Percentiles rank a stretch among this genome's conserved stretches.
Conservation (phyloP, 2,329 filamentous ascomycete species). For the Fusarium pininemorale region DNA sequence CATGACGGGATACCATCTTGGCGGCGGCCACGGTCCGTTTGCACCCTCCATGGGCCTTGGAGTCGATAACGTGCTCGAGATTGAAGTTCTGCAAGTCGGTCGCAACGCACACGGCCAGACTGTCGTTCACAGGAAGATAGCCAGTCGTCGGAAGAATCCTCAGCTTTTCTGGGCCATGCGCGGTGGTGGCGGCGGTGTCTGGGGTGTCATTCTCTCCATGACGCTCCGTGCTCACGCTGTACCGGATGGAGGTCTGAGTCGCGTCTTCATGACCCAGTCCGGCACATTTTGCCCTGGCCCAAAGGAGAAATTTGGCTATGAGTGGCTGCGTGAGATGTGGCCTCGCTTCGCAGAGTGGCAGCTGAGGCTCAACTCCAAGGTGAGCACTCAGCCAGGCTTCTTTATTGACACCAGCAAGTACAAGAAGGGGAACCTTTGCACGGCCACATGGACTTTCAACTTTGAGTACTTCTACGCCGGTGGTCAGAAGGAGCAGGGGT, state of each 20-base stretch:
- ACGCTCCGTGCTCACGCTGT: not conserved
- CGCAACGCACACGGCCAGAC: not conserved
- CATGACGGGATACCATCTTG: not conserved
- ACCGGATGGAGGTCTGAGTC: not conserved
- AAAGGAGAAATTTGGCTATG: not conserved
- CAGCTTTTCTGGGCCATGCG: constrained; percentile 10
- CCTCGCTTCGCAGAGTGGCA: not conserved
- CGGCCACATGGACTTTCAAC: not conserved
- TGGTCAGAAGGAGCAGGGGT: not conserved
- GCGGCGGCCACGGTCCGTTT: not conserved
- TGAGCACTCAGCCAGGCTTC: constrained; percentile 3
- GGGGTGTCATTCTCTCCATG: not conserved
- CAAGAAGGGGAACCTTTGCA: not conserved
- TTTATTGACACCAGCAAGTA: not conserved
- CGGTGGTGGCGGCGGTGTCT: not conserved
- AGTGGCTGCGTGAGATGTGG: constrained; percentile 1
- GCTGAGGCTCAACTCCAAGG: not conserved
- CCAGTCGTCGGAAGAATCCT: not conserved
- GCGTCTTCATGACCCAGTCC: not conserved
- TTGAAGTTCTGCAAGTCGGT: not conserved
- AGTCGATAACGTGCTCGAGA: not conserved
- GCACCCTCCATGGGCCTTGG: constrained; percentile 3
- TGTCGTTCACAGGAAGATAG: not conserved
- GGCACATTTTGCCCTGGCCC: not conserved
- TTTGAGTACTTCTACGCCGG: constrained; percentile 3